phyloP scores from a whole-genome alignment of 208 protist genomes.

The Polymyxa betae region DNA sequence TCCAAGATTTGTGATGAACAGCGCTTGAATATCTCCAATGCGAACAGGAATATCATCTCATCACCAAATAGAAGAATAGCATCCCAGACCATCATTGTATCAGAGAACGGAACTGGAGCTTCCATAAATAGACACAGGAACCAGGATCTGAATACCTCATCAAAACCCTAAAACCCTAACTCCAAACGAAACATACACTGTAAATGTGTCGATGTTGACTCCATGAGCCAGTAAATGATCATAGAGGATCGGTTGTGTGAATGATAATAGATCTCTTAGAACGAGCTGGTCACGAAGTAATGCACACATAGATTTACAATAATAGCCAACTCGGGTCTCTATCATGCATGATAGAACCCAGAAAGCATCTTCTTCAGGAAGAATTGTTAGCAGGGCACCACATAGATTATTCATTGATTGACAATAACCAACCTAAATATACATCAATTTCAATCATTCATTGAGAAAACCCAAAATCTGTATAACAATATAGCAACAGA shows the following conservation, averaged over 20 bases:
- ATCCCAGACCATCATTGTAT: background rate
- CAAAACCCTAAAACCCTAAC: too few relatives aligned
- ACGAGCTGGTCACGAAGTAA: slow-evolving; percentile 6
- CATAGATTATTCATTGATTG: slow-evolving; percentile 53
- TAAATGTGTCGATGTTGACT: slow-evolving; percentile 50
- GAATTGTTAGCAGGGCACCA: slow-evolving; percentile 31
- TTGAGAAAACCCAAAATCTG: background rate
- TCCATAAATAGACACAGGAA: slow-evolving; percentile 52
- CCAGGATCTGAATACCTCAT: slow-evolving; percentile 14
- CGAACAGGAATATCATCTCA: slow-evolving; percentile 49
- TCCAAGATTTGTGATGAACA: slow-evolving; percentile 7
- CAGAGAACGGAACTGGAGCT: slow-evolving; percentile 1
- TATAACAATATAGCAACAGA: too few relatives aligned
- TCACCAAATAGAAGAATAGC: slow-evolving; percentile 18
- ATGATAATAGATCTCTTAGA: slow-evolving; percentile 10
- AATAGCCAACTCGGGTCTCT: slow-evolving; percentile 51
- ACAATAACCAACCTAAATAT: slow-evolving; percentile 53
- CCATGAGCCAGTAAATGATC: slow-evolving; percentile 19
- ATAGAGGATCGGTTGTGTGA: background rate
- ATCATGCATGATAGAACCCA: slow-evolving; percentile 56
- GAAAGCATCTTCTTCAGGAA: slow-evolving; percentile 30
- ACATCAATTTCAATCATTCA: background rate
- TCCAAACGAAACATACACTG: background rate
- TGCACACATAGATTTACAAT: slow-evolving; percentile 53
- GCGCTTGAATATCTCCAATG: background rate